Percentiles rank a stretch among this genome's conserved stretches.
Evolutionary conservation across 108 stramenopile genomes (phyloP).

Genomic region (Cylindrotheca closterium): DNA sequence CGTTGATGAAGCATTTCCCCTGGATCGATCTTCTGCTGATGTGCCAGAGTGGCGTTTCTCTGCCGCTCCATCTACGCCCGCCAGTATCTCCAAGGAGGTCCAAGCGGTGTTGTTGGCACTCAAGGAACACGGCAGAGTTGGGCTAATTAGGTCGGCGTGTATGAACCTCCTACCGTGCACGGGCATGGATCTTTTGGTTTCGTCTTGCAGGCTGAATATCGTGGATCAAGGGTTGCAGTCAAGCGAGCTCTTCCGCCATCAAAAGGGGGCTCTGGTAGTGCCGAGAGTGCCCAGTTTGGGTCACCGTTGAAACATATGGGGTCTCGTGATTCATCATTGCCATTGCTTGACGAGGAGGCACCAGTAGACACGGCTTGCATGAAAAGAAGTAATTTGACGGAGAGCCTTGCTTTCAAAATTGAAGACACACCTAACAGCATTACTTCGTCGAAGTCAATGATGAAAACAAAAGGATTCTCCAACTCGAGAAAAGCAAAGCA

Average conservation of each 20-base stretch:
- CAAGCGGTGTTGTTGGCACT: slow-evolving; percentile 17
- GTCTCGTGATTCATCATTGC: too few relatives aligned
- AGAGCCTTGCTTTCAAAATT: too few relatives aligned
- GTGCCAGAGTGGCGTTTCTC: slow-evolving; percentile 28
- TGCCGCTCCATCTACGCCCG: not conserved
- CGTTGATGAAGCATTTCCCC: slow-evolving; percentile 36
- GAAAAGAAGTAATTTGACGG: too few relatives aligned
- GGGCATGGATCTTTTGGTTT: slow-evolving; percentile 49
- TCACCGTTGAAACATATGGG: not conserved
- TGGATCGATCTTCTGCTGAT: slow-evolving; percentile 13
- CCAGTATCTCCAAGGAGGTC: slow-evolving; percentile 6
- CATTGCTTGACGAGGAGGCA: too few relatives aligned
- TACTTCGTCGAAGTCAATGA: too few relatives aligned
- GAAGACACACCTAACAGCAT: too few relatives aligned
- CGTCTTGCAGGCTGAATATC: slow-evolving; percentile 44
- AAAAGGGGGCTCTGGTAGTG: slow-evolving; percentile 30
- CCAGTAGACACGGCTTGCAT: too few relatives aligned
- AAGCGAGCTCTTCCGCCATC: slow-evolving; percentile 50
- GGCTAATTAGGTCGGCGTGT: not conserved
- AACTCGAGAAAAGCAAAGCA: too few relatives aligned
- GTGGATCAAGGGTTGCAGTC: slow-evolving; percentile 2
- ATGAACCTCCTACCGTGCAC: slow-evolving; percentile 32
- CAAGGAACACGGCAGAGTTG: slow-evolving; percentile 13
- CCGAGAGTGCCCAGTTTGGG: not conserved
- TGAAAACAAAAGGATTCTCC: too few relatives aligned